Evolutionary conservation across 2,329 filamentous ascomycete genomes (phyloP).

Genomic region (Trichoderma brevicompactum): DNA sequence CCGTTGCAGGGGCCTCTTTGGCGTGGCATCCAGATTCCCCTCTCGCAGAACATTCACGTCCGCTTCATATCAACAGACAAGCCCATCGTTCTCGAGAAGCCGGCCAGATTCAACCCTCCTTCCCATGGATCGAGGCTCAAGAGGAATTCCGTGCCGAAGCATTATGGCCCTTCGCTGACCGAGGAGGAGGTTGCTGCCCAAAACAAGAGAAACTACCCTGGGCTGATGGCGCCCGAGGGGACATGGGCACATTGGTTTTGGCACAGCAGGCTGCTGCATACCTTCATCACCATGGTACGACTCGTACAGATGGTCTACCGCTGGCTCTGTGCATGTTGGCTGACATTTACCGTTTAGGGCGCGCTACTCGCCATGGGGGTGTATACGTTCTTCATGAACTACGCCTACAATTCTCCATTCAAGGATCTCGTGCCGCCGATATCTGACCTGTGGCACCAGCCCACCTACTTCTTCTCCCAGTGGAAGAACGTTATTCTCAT

Average conservation of each 20-base stretch:
- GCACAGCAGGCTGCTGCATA: conserved; percentile 74
- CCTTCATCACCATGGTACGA: conserved; percentile 80
- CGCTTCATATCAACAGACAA: conserved; percentile 50
- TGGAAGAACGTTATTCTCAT: conserved; percentile 75
- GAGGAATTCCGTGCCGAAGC: conserved; percentile 58
- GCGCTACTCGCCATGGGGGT: conserved; percentile 71
- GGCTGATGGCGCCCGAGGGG: conserved; percentile 83
- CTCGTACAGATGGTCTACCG: not conserved
- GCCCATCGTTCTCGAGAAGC: conserved; percentile 78
- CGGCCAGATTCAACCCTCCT: conserved; percentile 86
- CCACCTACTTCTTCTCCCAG: conserved; percentile 67
- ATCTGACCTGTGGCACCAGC: conserved; percentile 70
- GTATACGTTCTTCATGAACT: conserved; percentile 77
- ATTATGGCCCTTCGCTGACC: conserved; percentile 75
- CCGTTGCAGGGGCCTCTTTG: conserved; percentile 63
- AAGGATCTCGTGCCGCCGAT: conserved; percentile 75
- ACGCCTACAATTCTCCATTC: conserved; percentile 78
- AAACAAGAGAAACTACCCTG: conserved; percentile 76
- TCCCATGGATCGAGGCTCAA: conserved; percentile 78
- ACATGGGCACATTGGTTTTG: conserved; percentile 86
- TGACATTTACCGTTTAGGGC: conserved; percentile 47
- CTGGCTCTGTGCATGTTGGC: not conserved
- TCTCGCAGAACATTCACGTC: conserved; percentile 43
- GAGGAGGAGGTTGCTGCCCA: conserved; percentile 68
- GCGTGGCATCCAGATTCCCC: conserved; percentile 48